phyloP scores from a whole-genome alignment of 2,329 filamentous ascomycete genomes.

The Sclerotiophoma versabilis region DNA sequence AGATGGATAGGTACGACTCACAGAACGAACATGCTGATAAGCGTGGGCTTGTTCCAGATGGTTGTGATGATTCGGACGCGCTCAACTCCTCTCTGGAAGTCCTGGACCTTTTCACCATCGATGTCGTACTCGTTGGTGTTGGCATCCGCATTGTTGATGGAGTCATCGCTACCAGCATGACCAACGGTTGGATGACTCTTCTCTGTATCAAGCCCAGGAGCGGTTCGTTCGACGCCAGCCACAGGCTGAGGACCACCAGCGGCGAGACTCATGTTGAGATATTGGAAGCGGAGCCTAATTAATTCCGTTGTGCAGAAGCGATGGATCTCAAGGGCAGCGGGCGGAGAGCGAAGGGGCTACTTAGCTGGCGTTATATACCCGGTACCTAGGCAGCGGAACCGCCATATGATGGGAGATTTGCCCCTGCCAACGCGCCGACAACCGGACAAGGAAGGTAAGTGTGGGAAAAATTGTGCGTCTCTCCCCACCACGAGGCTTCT shows the following conservation, averaged over 20 bases:
- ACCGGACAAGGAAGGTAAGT: constrained; percentile 30
- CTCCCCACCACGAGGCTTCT: constrained; percentile 32
- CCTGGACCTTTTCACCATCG: constrained; percentile 29
- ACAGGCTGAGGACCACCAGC: constrained; percentile 16
- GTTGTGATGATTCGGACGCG: constrained; percentile 51
- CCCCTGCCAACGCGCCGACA: constrained; percentile 26
- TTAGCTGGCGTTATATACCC: constrained; percentile 22
- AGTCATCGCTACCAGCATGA: constrained; percentile 10
- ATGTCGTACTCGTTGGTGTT: constrained; percentile 22
- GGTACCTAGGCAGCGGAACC: constrained; percentile 22
- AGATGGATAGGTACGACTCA: constrained; percentile 26
- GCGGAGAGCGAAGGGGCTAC: constrained; percentile 7
- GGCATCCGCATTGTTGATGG: constrained; percentile 17
- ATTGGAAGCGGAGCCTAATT: constrained; percentile 9
- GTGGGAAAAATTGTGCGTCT: constrained; percentile 30
- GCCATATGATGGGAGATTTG: constrained; percentile 3
- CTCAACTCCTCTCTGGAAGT: constrained; percentile 50
- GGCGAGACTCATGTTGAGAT: constrained; percentile 20
- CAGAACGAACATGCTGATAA: constrained; percentile 50
- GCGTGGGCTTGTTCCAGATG: constrained; percentile 49
- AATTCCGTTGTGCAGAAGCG: constrained; percentile 19
- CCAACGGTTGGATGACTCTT: constrained; percentile 19
- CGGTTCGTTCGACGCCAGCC: constrained; percentile 22
- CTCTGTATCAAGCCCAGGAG: constrained; percentile 28
- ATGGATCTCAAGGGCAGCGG: constrained; percentile 19